phyloP scores from a whole-genome alignment of 805 yeast genomes.

The Wickerhamiella lipophila region DNA sequence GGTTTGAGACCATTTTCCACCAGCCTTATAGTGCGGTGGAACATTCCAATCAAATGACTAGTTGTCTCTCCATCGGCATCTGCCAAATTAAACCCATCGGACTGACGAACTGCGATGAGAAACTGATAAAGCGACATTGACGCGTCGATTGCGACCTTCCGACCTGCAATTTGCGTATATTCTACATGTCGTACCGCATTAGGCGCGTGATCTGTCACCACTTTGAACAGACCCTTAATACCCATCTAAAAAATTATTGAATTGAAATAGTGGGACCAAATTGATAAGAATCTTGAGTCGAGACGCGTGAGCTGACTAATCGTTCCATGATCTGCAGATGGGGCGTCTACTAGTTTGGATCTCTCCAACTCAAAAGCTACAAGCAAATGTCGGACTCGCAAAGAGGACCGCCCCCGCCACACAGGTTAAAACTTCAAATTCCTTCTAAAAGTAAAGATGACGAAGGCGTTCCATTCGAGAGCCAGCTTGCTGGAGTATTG shows the following conservation, averaged over 20 bases:
- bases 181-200: constrained; percentile 62
- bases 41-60: constrained; percentile 89
- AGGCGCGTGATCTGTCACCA: constrained; percentile 85
- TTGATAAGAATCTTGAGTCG: not conserved
- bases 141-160: constrained; percentile 84
- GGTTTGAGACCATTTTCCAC: constrained; percentile 93
- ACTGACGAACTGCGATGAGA: constrained; percentile 89
- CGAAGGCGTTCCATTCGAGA: not conserved
- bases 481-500: not conserved
- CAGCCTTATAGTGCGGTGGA: constrained; percentile 81
- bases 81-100: constrained; percentile 87
- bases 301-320: not conserved
- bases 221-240: constrained; percentile 53
- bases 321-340: not conserved
- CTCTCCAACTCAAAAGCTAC: too few relatives aligned
- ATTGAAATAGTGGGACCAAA: not conserved
- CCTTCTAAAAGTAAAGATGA: constrained; percentile 2
- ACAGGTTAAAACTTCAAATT: constrained; percentile 2
- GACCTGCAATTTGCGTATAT: constrained; percentile 75
- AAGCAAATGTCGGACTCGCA: not conserved
- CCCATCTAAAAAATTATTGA: constrained; percentile 22
- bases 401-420: constrained; percentile 1
- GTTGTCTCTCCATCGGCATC: constrained; percentile 84
- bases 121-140: constrained; percentile 96
- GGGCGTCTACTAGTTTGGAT: too few relatives aligned